Evolutionary conservation across 495 filamentous ascomycete species (phyloP).

Genomic region (Trichoderma erinaceum): DNA sequence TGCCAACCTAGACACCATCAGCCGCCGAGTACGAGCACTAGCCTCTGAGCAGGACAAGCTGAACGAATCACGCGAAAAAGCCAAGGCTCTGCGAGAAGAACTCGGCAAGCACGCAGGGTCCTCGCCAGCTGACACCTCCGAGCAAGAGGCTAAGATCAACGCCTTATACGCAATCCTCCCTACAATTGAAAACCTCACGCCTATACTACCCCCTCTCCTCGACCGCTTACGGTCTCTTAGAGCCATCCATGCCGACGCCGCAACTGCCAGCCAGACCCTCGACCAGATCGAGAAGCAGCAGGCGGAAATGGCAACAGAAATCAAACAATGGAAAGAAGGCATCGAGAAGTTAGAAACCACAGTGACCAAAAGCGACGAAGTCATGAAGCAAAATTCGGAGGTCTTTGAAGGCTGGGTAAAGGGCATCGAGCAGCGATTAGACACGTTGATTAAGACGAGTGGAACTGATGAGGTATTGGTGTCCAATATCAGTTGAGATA

Average conservation of each 20-base stretch:
- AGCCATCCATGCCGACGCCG: slow-evolving; percentile 80
- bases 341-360: slow-evolving; percentile 71
- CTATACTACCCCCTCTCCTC: slow-evolving; percentile 76
- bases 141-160: slow-evolving; percentile 79
- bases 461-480: not conserved
- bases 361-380: slow-evolving; percentile 59
- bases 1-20: slow-evolving; percentile 66
- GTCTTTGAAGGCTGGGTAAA: slow-evolving; percentile 84
- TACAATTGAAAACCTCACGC: slow-evolving; percentile 80
- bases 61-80: slow-evolving; percentile 62
- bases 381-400: slow-evolving; percentile 70
- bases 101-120: slow-evolving; percentile 44
- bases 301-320: slow-evolving; percentile 73
- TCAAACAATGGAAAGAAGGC: slow-evolving; percentile 79
- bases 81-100: slow-evolving; percentile 59
- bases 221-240: slow-evolving; percentile 79
- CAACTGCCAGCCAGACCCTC: slow-evolving; percentile 72
- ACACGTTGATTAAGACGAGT: slow-evolving; percentile 38
- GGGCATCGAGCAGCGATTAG: slow-evolving; percentile 72
- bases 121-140: slow-evolving; percentile 42
- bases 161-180: slow-evolving; percentile 84
- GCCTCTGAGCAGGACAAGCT: slow-evolving; percentile 75
- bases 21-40: slow-evolving; percentile 64
- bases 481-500: not conserved
- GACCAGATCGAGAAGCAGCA: slow-evolving; percentile 72